phyloP scores from a whole-genome alignment of 768 basidiomycete genomes.

The Lactarius pseudohatsudake region DNA sequence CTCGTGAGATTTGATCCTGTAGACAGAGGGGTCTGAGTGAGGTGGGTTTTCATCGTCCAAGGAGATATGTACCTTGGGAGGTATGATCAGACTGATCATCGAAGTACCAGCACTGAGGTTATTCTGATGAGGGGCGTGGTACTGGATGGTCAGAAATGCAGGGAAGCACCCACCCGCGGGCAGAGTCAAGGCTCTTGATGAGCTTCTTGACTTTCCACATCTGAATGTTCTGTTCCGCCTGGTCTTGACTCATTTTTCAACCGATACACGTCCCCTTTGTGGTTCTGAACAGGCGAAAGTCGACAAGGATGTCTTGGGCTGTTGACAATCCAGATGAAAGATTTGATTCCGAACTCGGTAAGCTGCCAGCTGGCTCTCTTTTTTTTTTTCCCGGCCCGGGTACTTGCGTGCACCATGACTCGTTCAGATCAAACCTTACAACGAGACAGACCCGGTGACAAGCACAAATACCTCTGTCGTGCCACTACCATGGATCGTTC shows the following conservation, averaged over 20 bases:
- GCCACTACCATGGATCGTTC: background rate
- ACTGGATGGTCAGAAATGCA: background rate
- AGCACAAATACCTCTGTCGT: background rate
- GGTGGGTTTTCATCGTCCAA: slow-evolving; percentile 1
- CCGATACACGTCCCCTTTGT: slow-evolving; percentile 15
- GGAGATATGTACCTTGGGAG: slow-evolving; percentile 67
- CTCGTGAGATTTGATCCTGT: slow-evolving; percentile 91
- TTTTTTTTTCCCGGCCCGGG: background rate
- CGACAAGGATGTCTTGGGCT: slow-evolving; percentile 8
- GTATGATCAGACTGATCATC: slow-evolving; percentile 98
- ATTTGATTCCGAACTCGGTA: background rate
- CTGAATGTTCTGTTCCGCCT: slow-evolving; percentile 93
- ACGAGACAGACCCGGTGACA: background rate
- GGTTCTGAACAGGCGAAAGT: slow-evolving; percentile 8
- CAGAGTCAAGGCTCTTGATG: slow-evolving; percentile 94
- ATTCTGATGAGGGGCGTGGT: slow-evolving; percentile 22
- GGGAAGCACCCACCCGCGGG: slow-evolving; percentile 65
- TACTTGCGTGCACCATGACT: background rate
- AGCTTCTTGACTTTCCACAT: slow-evolving; percentile 99
- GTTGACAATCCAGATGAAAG: background rate
- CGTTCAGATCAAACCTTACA: background rate
- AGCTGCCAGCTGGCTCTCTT: background rate
- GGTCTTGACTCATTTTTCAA: slow-evolving; percentile 74
- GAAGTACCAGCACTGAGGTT: slow-evolving; percentile 84
- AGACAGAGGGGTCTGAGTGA: slow-evolving; percentile 12